These are phyloP conservation scores for Exophiala xenobiotica DNA, from an alignment of 2,329 filamentous ascomycete genomes.

Conservation along the genomic window DNA sequence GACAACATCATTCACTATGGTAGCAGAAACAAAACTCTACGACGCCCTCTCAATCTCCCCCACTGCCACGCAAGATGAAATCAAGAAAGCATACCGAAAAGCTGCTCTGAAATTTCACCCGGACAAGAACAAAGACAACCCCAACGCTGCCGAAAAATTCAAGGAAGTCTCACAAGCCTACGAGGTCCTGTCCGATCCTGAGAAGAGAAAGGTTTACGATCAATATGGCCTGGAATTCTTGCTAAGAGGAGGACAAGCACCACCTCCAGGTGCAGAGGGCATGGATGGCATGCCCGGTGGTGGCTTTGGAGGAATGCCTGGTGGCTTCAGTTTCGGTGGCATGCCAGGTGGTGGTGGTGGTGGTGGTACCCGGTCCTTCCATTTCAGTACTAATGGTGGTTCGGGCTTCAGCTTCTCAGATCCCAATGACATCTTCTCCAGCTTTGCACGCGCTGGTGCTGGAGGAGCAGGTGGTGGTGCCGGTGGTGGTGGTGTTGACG, in stretches of 20 bases:
- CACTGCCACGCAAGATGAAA: constrained; percentile 82
- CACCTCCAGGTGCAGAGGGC: constrained; percentile 57
- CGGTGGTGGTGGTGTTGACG: constrained; percentile 39
- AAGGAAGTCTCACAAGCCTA: constrained; percentile 98
- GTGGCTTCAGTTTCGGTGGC: constrained; percentile 50
- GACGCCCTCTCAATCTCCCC: constrained; percentile 78
- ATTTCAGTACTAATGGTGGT: constrained; percentile 52
- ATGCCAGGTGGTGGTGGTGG: constrained; percentile 56
- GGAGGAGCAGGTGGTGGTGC: constrained; percentile 44
- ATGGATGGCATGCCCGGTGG: constrained; percentile 52
- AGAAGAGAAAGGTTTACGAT: constrained; percentile 95
- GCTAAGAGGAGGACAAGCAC: constrained; percentile 72
- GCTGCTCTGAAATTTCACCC: constrained; percentile 88
- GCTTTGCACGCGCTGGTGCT: constrained; percentile 65
- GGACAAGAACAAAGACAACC: constrained; percentile 96
- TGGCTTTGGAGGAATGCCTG: constrained; percentile 49
- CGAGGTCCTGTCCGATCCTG: constrained; percentile 94
- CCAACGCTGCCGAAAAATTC: constrained; percentile 85
- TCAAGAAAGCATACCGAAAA: constrained; percentile 95
- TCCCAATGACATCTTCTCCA: constrained; percentile 78
- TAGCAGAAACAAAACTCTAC: constrained; percentile 94
- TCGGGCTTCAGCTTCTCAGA: constrained; percentile 79
- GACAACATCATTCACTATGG: constrained; percentile 60
- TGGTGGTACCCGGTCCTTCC: constrained; percentile 46
- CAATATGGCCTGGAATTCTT: constrained; percentile 93